These are phyloP conservation scores for Fusarium avenaceum DNA, from an alignment of 2,329 filamentous ascomycete species.

Conservation along the genomic window DNA sequence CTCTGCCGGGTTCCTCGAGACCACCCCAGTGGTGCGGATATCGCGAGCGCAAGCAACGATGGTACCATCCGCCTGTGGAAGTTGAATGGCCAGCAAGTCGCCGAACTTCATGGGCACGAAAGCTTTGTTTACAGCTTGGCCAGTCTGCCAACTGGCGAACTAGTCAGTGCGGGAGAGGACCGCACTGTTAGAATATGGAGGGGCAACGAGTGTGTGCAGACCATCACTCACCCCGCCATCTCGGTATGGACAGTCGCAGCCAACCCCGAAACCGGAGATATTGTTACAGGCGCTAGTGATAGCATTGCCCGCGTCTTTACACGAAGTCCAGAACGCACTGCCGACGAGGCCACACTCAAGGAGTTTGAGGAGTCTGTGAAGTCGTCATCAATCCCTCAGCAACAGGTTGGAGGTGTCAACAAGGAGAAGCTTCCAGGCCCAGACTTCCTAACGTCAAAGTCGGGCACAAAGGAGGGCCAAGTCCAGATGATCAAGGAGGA, in stretches of 20 bases:
- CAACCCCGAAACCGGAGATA: conserved; percentile 85
- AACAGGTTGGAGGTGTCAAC: conserved; percentile 86
- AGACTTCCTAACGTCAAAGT: conserved; percentile 84
- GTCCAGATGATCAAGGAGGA: conserved; percentile 90
- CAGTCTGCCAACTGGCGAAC: conserved; percentile 82
- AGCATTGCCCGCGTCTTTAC: conserved; percentile 88
- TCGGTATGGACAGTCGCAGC: conserved; percentile 96
- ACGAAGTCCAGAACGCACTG: conserved; percentile 76
- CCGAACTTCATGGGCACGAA: conserved; percentile 87
- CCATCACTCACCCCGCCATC: conserved; percentile 96
- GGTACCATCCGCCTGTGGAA: conserved; percentile 90
- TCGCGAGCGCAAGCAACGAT: conserved; percentile 95
- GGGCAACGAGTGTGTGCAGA: conserved; percentile 86
- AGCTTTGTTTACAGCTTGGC: conserved; percentile 94
- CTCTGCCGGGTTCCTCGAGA: conserved; percentile 82
- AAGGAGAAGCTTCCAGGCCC: conserved; percentile 92
- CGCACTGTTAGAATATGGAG: conserved; percentile 93
- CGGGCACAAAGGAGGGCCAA: conserved; percentile 95
- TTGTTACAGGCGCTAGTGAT: conserved; percentile 94
- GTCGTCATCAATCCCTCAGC: conserved; percentile 86
- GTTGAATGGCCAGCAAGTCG: conserved; percentile 80
- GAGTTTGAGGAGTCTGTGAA: conserved; percentile 87
- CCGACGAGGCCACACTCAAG: conserved; percentile 74
- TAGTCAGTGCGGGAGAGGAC: conserved; percentile 94
- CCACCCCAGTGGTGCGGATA: conserved; percentile 87